Evolutionary conservation across 2,329 filamentous ascomycete genomes (phyloP).

Genomic region (Penicillium sp.): DNA sequence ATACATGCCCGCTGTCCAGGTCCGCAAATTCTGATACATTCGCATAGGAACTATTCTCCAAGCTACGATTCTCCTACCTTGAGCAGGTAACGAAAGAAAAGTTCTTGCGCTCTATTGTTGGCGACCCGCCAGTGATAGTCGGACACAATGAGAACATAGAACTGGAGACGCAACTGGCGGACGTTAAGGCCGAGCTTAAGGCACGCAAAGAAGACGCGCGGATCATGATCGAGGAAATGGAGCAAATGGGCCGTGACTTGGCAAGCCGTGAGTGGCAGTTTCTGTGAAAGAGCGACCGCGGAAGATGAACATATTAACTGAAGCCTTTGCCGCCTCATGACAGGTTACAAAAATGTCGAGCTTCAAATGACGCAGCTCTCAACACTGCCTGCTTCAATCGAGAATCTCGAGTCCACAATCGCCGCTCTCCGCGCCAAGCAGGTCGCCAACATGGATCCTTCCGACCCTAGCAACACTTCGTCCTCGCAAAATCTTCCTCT

Average conservation of each 20-base stretch:
- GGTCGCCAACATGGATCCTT: conserved; percentile 63
- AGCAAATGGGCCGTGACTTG: conserved; percentile 65
- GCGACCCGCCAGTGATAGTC: conserved; percentile 83
- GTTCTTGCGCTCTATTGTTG: conserved; percentile 88
- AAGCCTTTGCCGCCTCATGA: background rate
- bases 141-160: conserved; percentile 77
- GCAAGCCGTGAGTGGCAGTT: conserved; percentile 51
- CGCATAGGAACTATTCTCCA: conserved; percentile 77
- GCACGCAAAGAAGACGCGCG: conserved; percentile 76
- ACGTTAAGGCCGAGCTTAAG: conserved; percentile 73
- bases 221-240: conserved; percentile 69
- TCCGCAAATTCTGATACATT: conserved; percentile 3
- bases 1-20: background rate
- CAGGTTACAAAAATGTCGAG: conserved; percentile 56
- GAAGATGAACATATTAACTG: background rate
- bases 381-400: conserved; percentile 53
- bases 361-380: conserved; percentile 53
- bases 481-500: conserved; percentile 43
- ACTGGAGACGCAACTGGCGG: conserved; percentile 67
- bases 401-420: conserved; percentile 52
- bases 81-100: conserved; percentile 99
- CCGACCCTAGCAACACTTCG: conserved; percentile 24
- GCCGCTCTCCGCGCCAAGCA: conserved; percentile 53
- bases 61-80: conserved; percentile 94
- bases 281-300: background rate